Evolutionary conservation across 2,329 filamentous ascomycete genomes (phyloP).

Genomic region (Dryadomyces quercus-mongolicae): DNA sequence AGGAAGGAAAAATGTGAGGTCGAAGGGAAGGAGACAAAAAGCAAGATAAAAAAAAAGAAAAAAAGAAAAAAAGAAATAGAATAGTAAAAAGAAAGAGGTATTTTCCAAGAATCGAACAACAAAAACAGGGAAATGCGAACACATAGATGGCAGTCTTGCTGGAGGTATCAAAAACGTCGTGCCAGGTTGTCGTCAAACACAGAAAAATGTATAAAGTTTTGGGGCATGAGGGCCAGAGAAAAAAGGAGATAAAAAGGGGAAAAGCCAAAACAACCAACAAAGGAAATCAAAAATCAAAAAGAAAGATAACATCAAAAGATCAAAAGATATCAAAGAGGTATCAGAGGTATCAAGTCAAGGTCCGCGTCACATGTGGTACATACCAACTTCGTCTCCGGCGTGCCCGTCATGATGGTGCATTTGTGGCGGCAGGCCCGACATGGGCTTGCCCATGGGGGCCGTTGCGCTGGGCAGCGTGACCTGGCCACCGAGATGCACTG

Average conservation of each 20-base stretch:
- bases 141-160: slow-evolving; percentile 9
- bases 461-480: slow-evolving; percentile 46
- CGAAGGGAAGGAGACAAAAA: slow-evolving; percentile 16
- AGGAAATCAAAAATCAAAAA: not conserved
- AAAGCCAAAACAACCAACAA: slow-evolving; percentile 8
- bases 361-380: slow-evolving; percentile 81
- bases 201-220: not conserved
- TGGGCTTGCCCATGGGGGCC: slow-evolving; percentile 52
- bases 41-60: slow-evolving; percentile 9
- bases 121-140: not conserved
- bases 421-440: slow-evolving; percentile 52
- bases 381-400: slow-evolving; percentile 83
- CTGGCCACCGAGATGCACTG: slow-evolving; percentile 28
- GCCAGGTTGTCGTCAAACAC: not conserved
- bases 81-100: slow-evolving; percentile 15
- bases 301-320: not conserved
- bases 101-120: slow-evolving; percentile 15
- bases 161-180: slow-evolving; percentile 18
- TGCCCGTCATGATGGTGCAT: slow-evolving; percentile 66
- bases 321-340: slow-evolving; percentile 1
- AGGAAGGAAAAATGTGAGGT: slow-evolving; percentile 12
- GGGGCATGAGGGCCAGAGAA: not conserved
- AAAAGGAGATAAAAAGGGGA: slow-evolving; percentile 1
- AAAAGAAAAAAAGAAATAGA: slow-evolving; percentile 16
- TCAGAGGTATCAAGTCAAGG: slow-evolving; percentile 10